Base-by-base conservation (phyloP, 164 flowering plant genomes). In the Houttuynia cordata region DNA sequence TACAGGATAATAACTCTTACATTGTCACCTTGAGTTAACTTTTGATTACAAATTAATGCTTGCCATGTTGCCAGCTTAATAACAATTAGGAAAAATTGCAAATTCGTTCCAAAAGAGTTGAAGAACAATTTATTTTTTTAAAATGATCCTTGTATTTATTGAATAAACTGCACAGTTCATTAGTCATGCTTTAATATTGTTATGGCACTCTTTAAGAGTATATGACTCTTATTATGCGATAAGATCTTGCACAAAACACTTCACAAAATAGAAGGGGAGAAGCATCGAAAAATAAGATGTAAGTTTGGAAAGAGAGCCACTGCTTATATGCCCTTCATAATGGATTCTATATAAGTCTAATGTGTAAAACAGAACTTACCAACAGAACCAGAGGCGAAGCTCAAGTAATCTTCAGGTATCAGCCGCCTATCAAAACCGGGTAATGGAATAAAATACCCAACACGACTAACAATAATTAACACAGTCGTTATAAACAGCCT, bases 341-440 rank as follows among this genome's bases (percentile, higher is more conserved):
- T 30, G 40, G 21, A 41, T 14, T 54, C 54, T 55, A 39, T 45
- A 3, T 12, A 45, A 45, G 14, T 14, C 49, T 45, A 10, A 10
- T 12, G 13, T 45, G 14, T 12, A 12, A 7, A 45, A 4, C 20
- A 51, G 58, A 57, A 58, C 92, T 78, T 67, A 93, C 97, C 95
- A 49, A 77, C 79, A 51, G 99, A 83, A 53, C 91, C 93, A 34
- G 99, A 88, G 51, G 70, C 78, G 71, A 93, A 90, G 76, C 84
- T 84, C 40, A 93, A 85, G 73, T 93, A 93, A 69, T 84, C 81
- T 67, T 73, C 71, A 37, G 97, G 97, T 63, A 90, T 83, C 80
- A 93, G 62, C 67, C 91, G 78, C 70, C 99, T 76, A 72, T 93
- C 99, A 73, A 85, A 93, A 23, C 99, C 99, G 52, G 99, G 99